These are phyloP conservation scores for Chlorokybus atmophyticus DNA, from an alignment of 139 green algal species.

Conservation along the genomic window DNA sequence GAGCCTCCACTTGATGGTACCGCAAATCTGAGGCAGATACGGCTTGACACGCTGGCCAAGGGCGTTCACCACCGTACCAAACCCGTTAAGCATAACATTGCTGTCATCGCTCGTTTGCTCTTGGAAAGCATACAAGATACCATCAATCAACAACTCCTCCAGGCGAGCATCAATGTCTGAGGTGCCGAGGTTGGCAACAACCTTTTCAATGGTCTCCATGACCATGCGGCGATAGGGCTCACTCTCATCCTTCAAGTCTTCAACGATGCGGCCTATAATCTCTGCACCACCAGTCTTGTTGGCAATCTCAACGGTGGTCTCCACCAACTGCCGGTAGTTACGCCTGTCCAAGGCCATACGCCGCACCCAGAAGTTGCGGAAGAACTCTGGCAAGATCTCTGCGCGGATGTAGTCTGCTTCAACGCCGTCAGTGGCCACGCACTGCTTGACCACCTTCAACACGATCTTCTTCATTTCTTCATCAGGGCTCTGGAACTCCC, in stretches of 20 bases:
- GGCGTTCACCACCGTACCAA: slow-evolving; percentile 88
- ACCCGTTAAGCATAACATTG: slow-evolving; percentile 90
- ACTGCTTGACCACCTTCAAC: slow-evolving; percentile 98
- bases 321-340: slow-evolving; percentile 59
- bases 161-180: slow-evolving; percentile 85
- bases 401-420: slow-evolving; percentile 79
- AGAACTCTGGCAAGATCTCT: slow-evolving; percentile 93
- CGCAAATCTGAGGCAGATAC: slow-evolving; percentile 96
- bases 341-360: slow-evolving; percentile 89
- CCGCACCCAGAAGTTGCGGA: slow-evolving; percentile 92
- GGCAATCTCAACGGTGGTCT: slow-evolving; percentile 87
- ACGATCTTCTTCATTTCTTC: slow-evolving; percentile 99
- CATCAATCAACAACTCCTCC: slow-evolving; percentile 96
- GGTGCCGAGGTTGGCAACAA: slow-evolving; percentile 71
- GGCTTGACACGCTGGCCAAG: slow-evolving; percentile 81
- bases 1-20: slow-evolving; percentile 98
- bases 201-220: slow-evolving; percentile 90
- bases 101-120: slow-evolving; percentile 27
- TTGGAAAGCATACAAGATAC: slow-evolving; percentile 97
- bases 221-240: slow-evolving; percentile 96
- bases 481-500: slow-evolving; percentile 94
- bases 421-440: slow-evolving; percentile 88
- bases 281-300: slow-evolving; percentile 67
- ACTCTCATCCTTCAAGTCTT: slow-evolving; percentile 97
- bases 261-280: slow-evolving; percentile 84